Conservation (phyloP, 345 rosid species). For the Firmiana major region DNA sequence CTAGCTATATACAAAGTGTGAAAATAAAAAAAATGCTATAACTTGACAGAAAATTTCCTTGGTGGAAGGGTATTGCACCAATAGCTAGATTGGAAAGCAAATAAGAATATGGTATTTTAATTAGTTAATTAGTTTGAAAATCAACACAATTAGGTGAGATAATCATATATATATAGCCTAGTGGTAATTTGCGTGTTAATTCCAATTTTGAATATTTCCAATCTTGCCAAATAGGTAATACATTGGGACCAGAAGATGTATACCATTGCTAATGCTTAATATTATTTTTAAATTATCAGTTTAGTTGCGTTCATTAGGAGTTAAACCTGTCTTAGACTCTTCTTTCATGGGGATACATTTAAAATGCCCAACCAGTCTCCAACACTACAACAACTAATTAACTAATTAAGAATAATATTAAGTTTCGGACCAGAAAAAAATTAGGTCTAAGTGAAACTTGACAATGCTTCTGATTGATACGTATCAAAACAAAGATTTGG, state of each 20-base stretch:
- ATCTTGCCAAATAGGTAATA: not conserved
- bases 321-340: not conserved
- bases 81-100: not conserved
- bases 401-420: not conserved
- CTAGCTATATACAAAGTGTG: not conserved
- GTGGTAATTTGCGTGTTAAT: not conserved
- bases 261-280: not conserved
- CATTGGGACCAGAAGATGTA: not conserved
- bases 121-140: not conserved
- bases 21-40: too few species aligned
- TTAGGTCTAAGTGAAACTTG: too few species aligned
- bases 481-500: too few species aligned
- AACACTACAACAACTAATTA: not conserved
- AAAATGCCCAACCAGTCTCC: not conserved
- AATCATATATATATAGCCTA: not conserved
- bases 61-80: too few species aligned
- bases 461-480: too few species aligned
- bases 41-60: too few species aligned
- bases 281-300: not conserved
- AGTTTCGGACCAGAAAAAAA: not conserved
- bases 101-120: not conserved
- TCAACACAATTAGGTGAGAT: not conserved
- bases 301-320: not conserved
- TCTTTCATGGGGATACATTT: too few species aligned
- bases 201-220: not conserved